Evolutionary conservation across 2,329 filamentous ascomycete genomes (phyloP).

Genomic region (Metarhizium brunneum): DNA sequence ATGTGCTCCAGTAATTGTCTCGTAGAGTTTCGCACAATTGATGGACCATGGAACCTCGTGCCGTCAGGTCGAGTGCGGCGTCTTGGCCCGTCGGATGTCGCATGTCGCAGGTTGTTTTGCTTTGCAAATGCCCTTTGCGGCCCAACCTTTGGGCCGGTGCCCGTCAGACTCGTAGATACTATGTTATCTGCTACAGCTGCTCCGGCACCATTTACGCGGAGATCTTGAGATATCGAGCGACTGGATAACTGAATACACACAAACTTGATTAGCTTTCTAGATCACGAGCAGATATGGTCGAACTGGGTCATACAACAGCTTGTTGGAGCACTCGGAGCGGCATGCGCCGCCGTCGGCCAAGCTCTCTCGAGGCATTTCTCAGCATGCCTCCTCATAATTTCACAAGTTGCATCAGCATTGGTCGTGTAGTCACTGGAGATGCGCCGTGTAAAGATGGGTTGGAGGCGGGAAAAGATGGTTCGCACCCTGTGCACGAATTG

Average conservation of each 20-base stretch:
- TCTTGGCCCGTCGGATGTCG: not conserved
- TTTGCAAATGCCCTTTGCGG: not conserved
- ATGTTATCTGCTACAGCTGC: not conserved
- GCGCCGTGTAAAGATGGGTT: not conserved
- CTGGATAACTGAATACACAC: not conserved
- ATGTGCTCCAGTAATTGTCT: conserved; percentile 13
- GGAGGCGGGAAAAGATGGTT: not conserved
- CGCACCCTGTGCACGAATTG: not conserved
- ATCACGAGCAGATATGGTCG: not conserved
- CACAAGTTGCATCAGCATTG: conserved; percentile 4
- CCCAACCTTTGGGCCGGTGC: not conserved
- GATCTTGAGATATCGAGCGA: not conserved
- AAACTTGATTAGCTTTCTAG: not conserved
- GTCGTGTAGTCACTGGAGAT: not conserved
- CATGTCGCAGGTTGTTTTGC: not conserved
- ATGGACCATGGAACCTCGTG: not conserved
- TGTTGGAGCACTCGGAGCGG: conserved; percentile 13
- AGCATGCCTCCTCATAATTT: conserved; percentile 28
- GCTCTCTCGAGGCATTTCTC: conserved; percentile 22
- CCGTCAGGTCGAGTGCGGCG: not conserved
- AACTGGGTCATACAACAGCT: conserved; percentile 13
- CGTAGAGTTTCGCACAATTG: not conserved
- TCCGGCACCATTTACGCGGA: not conserved
- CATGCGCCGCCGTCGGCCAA: conserved; percentile 19
- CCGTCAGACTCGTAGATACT: not conserved